These are phyloP conservation scores for Alternaria conjuncta DNA, from an alignment of 2,329 filamentous ascomycete genomes.

Conservation along the genomic window DNA sequence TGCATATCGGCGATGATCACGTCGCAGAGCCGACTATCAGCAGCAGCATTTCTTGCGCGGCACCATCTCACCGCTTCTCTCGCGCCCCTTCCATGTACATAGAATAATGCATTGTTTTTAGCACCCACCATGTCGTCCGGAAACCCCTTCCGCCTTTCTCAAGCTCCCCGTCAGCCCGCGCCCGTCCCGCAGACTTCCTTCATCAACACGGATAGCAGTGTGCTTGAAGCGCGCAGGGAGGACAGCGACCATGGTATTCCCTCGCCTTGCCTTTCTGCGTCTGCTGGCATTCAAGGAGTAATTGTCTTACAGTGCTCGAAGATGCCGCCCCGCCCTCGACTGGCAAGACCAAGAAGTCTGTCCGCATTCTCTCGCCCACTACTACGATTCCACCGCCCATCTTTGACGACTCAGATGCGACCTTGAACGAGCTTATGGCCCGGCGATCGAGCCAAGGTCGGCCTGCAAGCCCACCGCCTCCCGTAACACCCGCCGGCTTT, in stretches of 20 bases:
- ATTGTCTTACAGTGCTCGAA: slow-evolving; percentile 43
- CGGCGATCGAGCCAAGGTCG: slow-evolving; percentile 19
- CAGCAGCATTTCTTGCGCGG: slow-evolving; percentile 25
- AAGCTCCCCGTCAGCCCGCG: slow-evolving; percentile 31
- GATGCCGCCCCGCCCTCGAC: slow-evolving; percentile 26
- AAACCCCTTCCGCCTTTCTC: slow-evolving; percentile 49
- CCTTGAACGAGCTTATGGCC: slow-evolving; percentile 22
- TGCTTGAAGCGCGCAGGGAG: slow-evolving; percentile 25
- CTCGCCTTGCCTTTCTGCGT: slow-evolving; percentile 28
- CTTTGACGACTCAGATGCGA: slow-evolving; percentile 28
- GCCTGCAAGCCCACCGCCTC: slow-evolving; percentile 25
- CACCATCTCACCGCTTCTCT: slow-evolving; percentile 25
- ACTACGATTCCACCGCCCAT: slow-evolving; percentile 45
- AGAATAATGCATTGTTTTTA: slow-evolving; percentile 50
- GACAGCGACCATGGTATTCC: slow-evolving; percentile 42
- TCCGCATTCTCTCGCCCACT: slow-evolving; percentile 59
- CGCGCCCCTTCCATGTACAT: slow-evolving; percentile 42
- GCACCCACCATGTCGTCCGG: slow-evolving; percentile 47
- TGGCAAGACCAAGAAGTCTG: slow-evolving; percentile 62
- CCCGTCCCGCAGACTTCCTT: slow-evolving; percentile 36
- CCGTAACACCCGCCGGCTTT: slow-evolving; percentile 22
- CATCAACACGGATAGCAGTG: slow-evolving; percentile 30
- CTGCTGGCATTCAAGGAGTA: slow-evolving; percentile 39
- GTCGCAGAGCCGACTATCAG: slow-evolving; percentile 27
- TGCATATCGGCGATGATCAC: slow-evolving; percentile 25